Evolutionary conservation across 495 filamentous ascomycete genomes (phyloP), one percentile per base, ranked within the genome.

Genomic region (Xylaria acuta): DNA sequence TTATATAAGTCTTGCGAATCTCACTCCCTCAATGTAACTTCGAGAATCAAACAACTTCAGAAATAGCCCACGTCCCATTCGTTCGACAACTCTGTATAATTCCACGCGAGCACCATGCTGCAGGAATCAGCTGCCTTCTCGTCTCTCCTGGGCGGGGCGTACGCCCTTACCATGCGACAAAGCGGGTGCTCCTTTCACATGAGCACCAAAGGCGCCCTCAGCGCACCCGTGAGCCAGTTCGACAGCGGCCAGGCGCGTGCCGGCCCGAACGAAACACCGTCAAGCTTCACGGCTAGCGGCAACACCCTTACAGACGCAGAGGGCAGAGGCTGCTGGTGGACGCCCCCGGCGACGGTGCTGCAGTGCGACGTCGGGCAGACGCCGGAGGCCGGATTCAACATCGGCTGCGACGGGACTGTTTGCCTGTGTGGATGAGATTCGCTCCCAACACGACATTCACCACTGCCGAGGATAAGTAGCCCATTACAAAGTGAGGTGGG

Each of bases 321-420:
- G 45, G 75, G 76, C 38, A 69, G 76, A 7, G 75, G 69, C 22
- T 80, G 78, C 36, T 77, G 78, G 78, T 80, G 75, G 76, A 80
- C 78, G 12, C 78, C 85, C 12, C 83, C 85, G 3, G 89, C 87
- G 6, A 86, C 86, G 18, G 89, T 92, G 72, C 88, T 88, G 59
- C 90, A 92, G 77, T 93, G 91, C 77, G 90, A 92, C 70, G 70
- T 79, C 30, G 88, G 88, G 72, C 83, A 82, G 25, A 70, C 60
- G 5, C 82, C 84, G 22, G 80, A 80, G 54, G 47, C 79, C 9
- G 85, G 86, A 43, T 90, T 89, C 78, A 79, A 81, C 11, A 80
- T 90, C 66, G 80, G 75, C 70, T 85, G 84, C 32, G 77, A 86
- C 71, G 87, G 86, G 18, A 74, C 81, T 56, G 70, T 89, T n/a